Conservation (phyloP, 495 filamentous ascomycete genomes). For the Penicillium psychrofluorescens region DNA sequence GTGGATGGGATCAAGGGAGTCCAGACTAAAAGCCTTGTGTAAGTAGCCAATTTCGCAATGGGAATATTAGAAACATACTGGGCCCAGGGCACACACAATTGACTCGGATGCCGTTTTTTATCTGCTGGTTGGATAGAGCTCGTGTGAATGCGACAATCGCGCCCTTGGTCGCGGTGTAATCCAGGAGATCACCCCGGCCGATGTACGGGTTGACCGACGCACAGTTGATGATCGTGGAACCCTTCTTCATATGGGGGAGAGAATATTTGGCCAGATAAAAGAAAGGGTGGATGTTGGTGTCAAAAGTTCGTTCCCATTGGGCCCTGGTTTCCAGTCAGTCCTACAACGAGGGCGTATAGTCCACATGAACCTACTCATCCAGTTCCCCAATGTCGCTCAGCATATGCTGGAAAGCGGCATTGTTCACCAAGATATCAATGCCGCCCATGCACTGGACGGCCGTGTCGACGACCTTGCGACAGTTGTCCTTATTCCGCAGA, state of each 20-base stretch:
- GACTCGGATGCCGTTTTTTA: slow-evolving; percentile 67
- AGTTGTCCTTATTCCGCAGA: slow-evolving; percentile 57
- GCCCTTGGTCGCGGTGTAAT: slow-evolving; percentile 81
- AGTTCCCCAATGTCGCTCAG: slow-evolving; percentile 62
- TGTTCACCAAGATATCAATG: slow-evolving; percentile 76
- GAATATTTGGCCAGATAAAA: slow-evolving; percentile 75
- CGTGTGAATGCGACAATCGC: slow-evolving; percentile 78
- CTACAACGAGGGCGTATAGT: background rate
- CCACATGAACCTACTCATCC: slow-evolving; percentile 47
- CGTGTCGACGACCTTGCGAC: slow-evolving; percentile 60
- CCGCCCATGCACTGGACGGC: slow-evolving; percentile 56
- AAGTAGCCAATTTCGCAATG: background rate
- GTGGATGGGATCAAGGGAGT: slow-evolving; percentile 76
- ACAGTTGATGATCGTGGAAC: slow-evolving; percentile 78
- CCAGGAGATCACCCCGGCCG: slow-evolving; percentile 72
- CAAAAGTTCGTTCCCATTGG: slow-evolving; percentile 71
- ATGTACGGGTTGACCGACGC: slow-evolving; percentile 77
- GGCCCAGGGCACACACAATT: slow-evolving; percentile 78
- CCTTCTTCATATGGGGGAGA: slow-evolving; percentile 67
- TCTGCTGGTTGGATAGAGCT: slow-evolving; percentile 67
- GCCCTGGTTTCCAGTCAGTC: slow-evolving; percentile 36
- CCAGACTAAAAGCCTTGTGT: slow-evolving; percentile 48
- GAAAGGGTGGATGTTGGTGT: slow-evolving; percentile 68
- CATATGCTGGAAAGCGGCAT: slow-evolving; percentile 73
- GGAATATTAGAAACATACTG: slow-evolving; percentile 18